Evolutionary conservation across 2,329 filamentous ascomycete species (phyloP), one percentile per base, ranked within the genome.

Genomic region (Neoascochyta sp.): DNA sequence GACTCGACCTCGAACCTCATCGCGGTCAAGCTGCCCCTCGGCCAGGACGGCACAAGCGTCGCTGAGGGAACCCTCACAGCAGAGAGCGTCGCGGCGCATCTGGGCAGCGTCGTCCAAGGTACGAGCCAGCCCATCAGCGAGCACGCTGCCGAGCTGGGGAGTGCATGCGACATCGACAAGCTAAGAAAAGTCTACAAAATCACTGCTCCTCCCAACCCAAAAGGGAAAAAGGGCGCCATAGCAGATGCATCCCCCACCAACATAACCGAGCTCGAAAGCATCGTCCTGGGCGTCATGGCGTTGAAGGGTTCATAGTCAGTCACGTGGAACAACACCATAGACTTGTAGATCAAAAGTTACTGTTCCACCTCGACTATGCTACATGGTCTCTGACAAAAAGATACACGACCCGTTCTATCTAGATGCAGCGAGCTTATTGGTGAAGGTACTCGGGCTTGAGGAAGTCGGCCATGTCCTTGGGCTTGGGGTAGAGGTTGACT

Each of bases 391-490:
- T 51, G n/a, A n/a, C n/a, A n/a, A n/a, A 54, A 55, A 53, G 45
- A 57, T 57, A 51, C 49, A 53, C 38, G 32, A 27, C 39, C 34
- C 28, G 43, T 32, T 47, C 42, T 45, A 43, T 25, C 24, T 30
- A 11, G 36, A 25, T 25, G 29, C 21, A 12, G 18, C 37, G 36
- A 26, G 25, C 41, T 47, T 57, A 62, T 41, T 38, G 59, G 62
- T 90, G 94, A 75, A 81, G 80, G 78, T 96, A 98, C 65, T 95
- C 81, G 41, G 89, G 87, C 78, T 86, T 88, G 71, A 98, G 81
- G 70, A 78, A 96, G 75, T 98, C 86, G 68, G 87, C 87, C 65
- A 96, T 90, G 55, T 86, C 95, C 83, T 95, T 95, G 65, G 88
- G 86, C 46, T 58, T 67, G 67, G 82, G 78, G 64, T 74, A 74